A percentile compares a stretch with the other conserved stretches of the same genome.
Conservation (phyloP, 2,329 filamentous ascomycete genomes). For the Didymella lethalis region DNA sequence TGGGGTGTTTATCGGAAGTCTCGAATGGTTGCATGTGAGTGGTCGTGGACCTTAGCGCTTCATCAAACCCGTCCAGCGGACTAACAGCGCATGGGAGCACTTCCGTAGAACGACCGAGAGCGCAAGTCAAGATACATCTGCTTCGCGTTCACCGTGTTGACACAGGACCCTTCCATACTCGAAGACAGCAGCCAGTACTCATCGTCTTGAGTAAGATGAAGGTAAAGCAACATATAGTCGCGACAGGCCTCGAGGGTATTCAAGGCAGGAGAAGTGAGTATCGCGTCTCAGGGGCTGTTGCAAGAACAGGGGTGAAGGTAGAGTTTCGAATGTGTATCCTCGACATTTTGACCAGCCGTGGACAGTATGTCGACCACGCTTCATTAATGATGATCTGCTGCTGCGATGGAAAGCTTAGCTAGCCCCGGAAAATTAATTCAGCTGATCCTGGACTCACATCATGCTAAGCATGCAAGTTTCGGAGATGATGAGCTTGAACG, state of each 20-base stretch:
- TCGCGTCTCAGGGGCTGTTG: background rate
- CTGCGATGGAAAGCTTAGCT: constrained; percentile 6
- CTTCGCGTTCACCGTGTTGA: background rate
- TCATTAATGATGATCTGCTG: background rate
- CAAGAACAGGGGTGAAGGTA: background rate
- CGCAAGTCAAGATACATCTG: background rate
- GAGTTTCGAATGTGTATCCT: background rate
- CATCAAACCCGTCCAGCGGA: constrained; percentile 5
- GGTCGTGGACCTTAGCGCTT: constrained; percentile 1
- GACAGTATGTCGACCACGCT: background rate
- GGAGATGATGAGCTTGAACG: constrained; percentile 3
- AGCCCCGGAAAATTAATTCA: constrained; percentile 6
- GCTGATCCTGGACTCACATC: constrained; percentile 16
- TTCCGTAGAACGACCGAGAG: background rate
- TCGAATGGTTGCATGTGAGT: constrained; percentile 16
- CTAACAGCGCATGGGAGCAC: background rate
- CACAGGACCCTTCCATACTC: background rate
- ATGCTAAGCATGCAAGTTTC: constrained; percentile 11
- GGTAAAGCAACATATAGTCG: background rate
- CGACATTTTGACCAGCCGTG: background rate
- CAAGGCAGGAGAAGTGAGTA: background rate
- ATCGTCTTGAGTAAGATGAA: background rate
- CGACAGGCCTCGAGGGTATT: background rate
- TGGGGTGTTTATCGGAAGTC: background rate
- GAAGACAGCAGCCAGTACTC: background rate